phyloP scores from a whole-genome alignment of 1,139 yeast genomes.

The Sugiyamaella grinbergsii region DNA sequence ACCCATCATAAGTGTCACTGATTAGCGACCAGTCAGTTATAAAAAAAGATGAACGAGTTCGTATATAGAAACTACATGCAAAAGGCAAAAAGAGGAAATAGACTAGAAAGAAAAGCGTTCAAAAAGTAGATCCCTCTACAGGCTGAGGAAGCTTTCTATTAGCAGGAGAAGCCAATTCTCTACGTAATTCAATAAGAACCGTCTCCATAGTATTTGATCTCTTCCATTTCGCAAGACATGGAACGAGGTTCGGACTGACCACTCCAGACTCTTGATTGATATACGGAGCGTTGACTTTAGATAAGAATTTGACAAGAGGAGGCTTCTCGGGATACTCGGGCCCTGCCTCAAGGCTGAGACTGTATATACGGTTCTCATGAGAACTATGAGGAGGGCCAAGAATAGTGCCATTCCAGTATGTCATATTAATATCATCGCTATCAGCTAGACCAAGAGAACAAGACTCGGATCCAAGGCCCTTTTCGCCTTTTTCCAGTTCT shows the following conservation, averaged over 20 bases:
- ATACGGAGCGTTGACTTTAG: constrained; percentile 88
- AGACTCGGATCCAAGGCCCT: constrained; percentile 95
- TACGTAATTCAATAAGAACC: constrained; percentile 77
- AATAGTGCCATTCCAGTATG: constrained; percentile 94
- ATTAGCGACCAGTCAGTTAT: too few species aligned
- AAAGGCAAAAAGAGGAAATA: neutral
- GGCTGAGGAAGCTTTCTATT: constrained; percentile 92
- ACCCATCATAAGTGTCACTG: too few species aligned
- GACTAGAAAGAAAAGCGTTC: neutral
- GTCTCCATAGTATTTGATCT: constrained; percentile 90
- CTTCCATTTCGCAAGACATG: constrained; percentile 81
- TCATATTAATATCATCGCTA: constrained; percentile 88
- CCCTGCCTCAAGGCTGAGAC: constrained; percentile 79
- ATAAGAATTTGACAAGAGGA: constrained; percentile 75
- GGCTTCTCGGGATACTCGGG: constrained; percentile 85
- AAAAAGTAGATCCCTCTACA: constrained; percentile 76
- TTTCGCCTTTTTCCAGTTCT: constrained; percentile 97
- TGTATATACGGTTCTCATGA: constrained; percentile 92
- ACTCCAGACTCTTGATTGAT: constrained; percentile 68
- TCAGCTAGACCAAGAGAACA: constrained; percentile 91
- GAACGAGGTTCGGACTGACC: constrained; percentile 63
- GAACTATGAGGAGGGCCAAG: constrained; percentile 95
- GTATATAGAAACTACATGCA: constrained; percentile 13
- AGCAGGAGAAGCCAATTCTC: constrained; percentile 79
- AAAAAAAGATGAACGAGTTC: neutral